Base-by-base conservation (phyloP, 139 green algal genomes). In the Tetradesmus obliquus region DNA sequence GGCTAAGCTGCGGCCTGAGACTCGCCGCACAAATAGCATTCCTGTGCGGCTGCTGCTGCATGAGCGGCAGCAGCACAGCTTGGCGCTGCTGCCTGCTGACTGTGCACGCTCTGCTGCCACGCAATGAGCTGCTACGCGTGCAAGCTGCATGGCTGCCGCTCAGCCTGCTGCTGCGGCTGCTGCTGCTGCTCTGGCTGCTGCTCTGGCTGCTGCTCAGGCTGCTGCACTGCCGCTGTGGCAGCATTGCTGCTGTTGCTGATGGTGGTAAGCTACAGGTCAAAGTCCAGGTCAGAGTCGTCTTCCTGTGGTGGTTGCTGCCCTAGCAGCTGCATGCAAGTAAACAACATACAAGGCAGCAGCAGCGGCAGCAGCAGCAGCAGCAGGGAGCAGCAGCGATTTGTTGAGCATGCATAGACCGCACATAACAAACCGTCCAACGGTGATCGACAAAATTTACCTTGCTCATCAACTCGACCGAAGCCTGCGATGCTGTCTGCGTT, bases 401-500 rank as follows among this genome's bases (percentile, higher is more conserved):
- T 85, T 2, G 6, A 19, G 8, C 13, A 8, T 85, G 80, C 13
- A 85, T 51, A 54, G 72, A 24, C 15, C 10, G 17, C 17, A 24
- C 51, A 32, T 51, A 85, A 2, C 22, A 2, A 17, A 12, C 7
- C 22, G n/a, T 9, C 1, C 0, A 55, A 13, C 13, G 5, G n/a
- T 2, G 22, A 4, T 20, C 6, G 7, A 9, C 3, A 54, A 74
- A 15, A 7, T 88, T 54, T 13, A 93, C 86, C 83, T 93, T 92
- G 10, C 69, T 82, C 93, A 96, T 94, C 53, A 95, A 79, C 54
- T 94, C 88, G 3, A 60, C 74, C 19, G 92, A 91, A 3, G 55
- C 15, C 15, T 85, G 79, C 55, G 79, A 54, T 20, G 90, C 13
- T 7, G 81, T 54, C 13, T 82, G 84, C 0, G 94, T 97, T 2